phyloP scores from a whole-genome alignment of 257 asterid species.

The Oldenlandia corymbosa region DNA sequence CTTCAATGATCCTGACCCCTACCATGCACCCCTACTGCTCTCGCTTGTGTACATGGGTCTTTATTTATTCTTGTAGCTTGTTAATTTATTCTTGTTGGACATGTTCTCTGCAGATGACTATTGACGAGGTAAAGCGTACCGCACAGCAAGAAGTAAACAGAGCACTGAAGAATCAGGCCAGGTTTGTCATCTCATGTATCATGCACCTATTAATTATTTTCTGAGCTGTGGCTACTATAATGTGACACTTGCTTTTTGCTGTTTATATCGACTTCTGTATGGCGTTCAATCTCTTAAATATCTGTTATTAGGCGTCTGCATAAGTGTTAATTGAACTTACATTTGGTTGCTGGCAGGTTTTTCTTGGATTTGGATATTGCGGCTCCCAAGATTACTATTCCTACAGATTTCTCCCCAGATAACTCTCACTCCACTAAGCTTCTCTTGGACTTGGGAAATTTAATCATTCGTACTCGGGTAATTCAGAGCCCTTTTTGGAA shows the following conservation, averaged over 20 bases:
- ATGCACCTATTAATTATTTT: background rate
- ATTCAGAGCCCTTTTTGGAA: slow-evolving; percentile 10
- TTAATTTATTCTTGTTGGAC: slow-evolving; percentile 5
- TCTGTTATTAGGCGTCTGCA: too few species aligned
- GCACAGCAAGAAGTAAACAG: slow-evolving; percentile 83
- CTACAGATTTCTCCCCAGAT: slow-evolving; percentile 84
- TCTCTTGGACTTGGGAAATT: slow-evolving; percentile 92
- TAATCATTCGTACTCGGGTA: slow-evolving; percentile 81
- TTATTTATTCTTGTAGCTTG: too few species aligned
- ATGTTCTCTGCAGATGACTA: slow-evolving; percentile 51
- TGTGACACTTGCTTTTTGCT: background rate
- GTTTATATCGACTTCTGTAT: background rate
- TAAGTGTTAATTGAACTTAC: too few species aligned
- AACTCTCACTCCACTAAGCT: slow-evolving; percentile 76
- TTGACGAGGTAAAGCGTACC: slow-evolving; percentile 94
- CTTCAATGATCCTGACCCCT: background rate
- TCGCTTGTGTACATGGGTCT: background rate
- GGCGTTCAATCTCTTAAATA: too few species aligned
- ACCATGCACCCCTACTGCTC: too few species aligned
- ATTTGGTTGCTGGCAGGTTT: slow-evolving; percentile 54
- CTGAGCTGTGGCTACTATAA: background rate
- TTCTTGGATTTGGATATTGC: slow-evolving; percentile 93
- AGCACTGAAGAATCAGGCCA: slow-evolving; percentile 74
- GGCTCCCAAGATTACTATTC: slow-evolving; percentile 92
- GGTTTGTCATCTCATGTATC: slow-evolving; percentile 38